These are phyloP conservation scores for Rehmannia glutinosa DNA, from an alignment of 257 asterid species.

Conservation along the genomic window DNA sequence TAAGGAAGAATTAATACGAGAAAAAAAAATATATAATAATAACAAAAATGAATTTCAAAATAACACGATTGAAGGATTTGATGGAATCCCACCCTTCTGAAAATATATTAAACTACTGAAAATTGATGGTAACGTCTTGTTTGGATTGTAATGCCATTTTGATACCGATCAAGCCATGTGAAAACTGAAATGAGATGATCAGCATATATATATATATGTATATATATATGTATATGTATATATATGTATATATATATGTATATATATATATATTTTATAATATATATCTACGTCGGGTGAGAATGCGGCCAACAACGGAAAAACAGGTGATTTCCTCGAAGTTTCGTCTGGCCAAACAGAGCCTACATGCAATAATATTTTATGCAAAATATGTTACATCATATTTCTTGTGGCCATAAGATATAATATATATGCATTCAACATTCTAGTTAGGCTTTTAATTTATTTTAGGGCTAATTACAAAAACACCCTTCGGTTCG, in stretches of 20 bases:
- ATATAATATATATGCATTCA: too few species aligned
- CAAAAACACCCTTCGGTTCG: too few species aligned
- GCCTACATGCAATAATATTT: constrained; percentile 7
- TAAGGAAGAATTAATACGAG: neutral
- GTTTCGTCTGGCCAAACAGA: constrained; percentile 21
- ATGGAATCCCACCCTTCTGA: neutral
- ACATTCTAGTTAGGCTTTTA: too few species aligned
- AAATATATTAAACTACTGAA: neutral
- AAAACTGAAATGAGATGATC: neutral
- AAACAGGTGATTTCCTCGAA: constrained; percentile 30
- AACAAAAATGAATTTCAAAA: neutral
- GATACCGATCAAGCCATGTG: neutral
- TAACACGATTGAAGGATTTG: neutral
- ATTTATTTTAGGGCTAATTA: too few species aligned
- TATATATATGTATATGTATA: too few species aligned
- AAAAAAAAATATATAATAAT: neutral
- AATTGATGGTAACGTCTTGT: neutral
- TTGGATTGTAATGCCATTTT: constrained; percentile 10
- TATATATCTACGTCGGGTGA: neutral
- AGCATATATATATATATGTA: too few species aligned
- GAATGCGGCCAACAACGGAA: neutral
- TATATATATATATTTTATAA: too few species aligned
- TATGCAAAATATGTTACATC: neutral
- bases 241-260: too few species aligned
- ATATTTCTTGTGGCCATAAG: neutral